phyloP scores from a whole-genome alignment of 805 yeast species.

The Lachancea sp. region DNA sequence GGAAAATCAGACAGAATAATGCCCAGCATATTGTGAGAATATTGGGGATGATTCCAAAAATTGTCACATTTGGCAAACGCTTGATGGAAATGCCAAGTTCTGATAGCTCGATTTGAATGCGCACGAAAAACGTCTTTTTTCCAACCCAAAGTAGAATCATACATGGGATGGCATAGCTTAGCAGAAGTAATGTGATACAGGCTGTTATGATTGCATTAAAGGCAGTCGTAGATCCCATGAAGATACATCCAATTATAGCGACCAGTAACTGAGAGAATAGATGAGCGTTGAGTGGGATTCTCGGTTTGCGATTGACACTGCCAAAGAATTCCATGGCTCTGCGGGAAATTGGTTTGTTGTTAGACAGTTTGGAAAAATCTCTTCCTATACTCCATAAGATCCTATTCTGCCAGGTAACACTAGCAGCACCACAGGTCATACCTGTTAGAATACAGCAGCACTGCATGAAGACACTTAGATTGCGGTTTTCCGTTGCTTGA shows the following conservation, averaged over 20 bases:
- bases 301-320: constrained; percentile 39
- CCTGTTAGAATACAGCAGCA: constrained; percentile 47
- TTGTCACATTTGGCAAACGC: neutral
- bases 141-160: constrained; percentile 46
- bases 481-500: constrained; percentile 48
- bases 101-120: constrained; percentile 1
- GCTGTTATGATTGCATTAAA: constrained; percentile 59
- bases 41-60: constrained; percentile 23
- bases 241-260: constrained; percentile 53
- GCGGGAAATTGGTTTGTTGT: neutral
- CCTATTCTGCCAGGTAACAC: constrained; percentile 65
- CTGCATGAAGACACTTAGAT: constrained; percentile 50
- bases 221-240: constrained; percentile 61
- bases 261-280: constrained; percentile 46
- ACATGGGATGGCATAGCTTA: constrained; percentile 54
- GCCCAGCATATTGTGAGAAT: constrained; percentile 43
- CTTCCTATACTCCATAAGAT: constrained; percentile 63
- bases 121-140: constrained; percentile 17
- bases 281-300: constrained; percentile 57
- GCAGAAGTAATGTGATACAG: constrained; percentile 50
- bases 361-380: constrained; percentile 50
- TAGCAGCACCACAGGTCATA: constrained; percentile 51
- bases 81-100: neutral
- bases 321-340: constrained; percentile 35
- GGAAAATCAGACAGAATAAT: constrained; percentile 42